phyloP scores from a whole-genome alignment of 2,329 filamentous ascomycete genomes.

The Coniosporium tulheliwenetii region DNA sequence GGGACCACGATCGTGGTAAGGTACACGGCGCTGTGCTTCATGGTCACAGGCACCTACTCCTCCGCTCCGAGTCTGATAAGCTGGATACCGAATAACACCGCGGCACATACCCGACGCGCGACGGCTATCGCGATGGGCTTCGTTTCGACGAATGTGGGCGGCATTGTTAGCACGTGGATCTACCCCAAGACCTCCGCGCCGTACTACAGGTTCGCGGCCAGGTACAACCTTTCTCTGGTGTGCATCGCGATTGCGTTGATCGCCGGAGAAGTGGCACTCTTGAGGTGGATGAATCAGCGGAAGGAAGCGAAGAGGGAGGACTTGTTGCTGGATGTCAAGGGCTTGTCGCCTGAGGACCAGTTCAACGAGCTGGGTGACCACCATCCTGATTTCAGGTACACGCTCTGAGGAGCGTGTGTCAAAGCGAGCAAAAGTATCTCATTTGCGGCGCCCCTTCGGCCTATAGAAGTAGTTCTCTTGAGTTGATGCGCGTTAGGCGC shows the following conservation, averaged over 20 bases:
- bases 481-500: not conserved
- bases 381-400: not conserved
- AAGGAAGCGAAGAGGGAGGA: not conserved
- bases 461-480: not conserved
- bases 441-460: no score
- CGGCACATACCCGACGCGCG: not conserved
- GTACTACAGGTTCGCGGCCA: not conserved
- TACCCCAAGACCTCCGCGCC: not conserved
- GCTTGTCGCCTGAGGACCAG: not conserved
- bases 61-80: not conserved
- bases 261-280: not conserved
- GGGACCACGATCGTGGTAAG: not conserved
- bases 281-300: not conserved
- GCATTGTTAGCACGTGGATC: not conserved
- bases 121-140: not conserved
- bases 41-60: not conserved
- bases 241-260: not conserved
- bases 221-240: not conserved
- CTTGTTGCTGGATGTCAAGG: not conserved
- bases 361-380: not conserved
- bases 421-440: no score
- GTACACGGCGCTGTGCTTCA: not conserved
- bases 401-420: not conserved
- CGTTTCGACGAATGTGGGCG: not conserved
- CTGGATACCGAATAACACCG: not conserved